These are phyloP conservation scores for Silene uniflora DNA, from an alignment of 148 eudicot genomes.

Conservation along the genomic window DNA sequence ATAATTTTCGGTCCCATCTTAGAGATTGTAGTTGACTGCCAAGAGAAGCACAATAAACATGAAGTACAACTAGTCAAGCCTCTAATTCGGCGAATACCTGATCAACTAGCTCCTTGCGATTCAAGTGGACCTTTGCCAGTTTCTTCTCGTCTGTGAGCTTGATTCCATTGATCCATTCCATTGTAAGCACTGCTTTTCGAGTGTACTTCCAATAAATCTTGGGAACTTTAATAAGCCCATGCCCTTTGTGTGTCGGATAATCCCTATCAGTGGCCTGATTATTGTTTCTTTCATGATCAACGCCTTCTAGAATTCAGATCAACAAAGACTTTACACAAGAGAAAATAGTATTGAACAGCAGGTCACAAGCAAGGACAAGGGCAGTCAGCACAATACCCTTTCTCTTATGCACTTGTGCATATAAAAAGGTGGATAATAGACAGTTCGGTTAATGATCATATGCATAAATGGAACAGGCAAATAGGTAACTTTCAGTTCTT, in stretches of 20 bases:
- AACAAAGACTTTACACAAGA: conserved; percentile 13
- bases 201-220: conserved; percentile 92
- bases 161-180: conserved; percentile 98
- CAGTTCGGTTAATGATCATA: neutral
- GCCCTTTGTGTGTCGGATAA: conserved; percentile 30
- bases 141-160: conserved; percentile 77
- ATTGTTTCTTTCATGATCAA: conserved; percentile 32
- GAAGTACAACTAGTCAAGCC: neutral
- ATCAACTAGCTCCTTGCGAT: conserved; percentile 79
- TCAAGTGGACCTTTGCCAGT: conserved; percentile 49
- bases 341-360: neutral
- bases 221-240: conserved; percentile 60
- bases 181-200: conserved; percentile 81
- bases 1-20: neutral
- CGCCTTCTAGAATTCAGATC: conserved; percentile 20
- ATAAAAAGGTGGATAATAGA: neutral
- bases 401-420: neutral
- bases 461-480: neutral
- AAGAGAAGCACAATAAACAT: neutral
- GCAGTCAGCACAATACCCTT: neutral
- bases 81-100: conserved; percentile 44
- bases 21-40: neutral
- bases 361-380: neutral
- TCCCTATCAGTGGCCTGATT: conserved; percentile 26
- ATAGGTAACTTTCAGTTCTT: neutral